A percentile compares a stretch with the other conserved stretches of the same genome.
phyloP scores from a whole-genome alignment of 1,284 basidiomycete genomes.

The Phlebopus sp. region DNA sequence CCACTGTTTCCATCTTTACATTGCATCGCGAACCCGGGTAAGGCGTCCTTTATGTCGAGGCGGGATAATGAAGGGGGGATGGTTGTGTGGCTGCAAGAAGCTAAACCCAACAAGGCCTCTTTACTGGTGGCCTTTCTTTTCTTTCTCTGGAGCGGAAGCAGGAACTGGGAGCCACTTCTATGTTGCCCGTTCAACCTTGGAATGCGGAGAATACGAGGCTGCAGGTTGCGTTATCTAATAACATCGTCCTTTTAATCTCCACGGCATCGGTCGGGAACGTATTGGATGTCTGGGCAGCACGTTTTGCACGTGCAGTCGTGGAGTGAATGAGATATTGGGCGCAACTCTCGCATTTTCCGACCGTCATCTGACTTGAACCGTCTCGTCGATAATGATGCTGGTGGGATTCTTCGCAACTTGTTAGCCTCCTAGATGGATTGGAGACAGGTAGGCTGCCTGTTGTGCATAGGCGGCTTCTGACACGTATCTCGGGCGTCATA shows the following conservation, averaged over 20 bases:
- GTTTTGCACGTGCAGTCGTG: too few species aligned
- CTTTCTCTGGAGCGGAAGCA: neutral
- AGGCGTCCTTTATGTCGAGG: neutral
- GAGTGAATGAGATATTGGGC: too few species aligned
- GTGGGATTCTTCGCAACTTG: too few species aligned
- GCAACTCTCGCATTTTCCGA: too few species aligned
- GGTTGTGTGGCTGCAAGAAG: too few species aligned
- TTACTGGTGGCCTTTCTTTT: neutral
- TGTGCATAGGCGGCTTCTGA: too few species aligned
- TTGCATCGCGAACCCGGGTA: neutral
- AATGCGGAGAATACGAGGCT: constrained; percentile 4
- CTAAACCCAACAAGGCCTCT: too few species aligned
- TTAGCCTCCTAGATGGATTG: constrained; percentile 11
- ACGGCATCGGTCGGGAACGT: neutral
- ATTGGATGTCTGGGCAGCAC: too few species aligned
- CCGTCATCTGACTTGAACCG: too few species aligned
- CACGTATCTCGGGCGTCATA: too few species aligned
- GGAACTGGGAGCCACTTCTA: neutral
- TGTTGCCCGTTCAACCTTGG: neutral
- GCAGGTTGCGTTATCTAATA: constrained; percentile 1
- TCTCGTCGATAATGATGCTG: too few species aligned
- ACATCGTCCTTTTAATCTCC: neutral
- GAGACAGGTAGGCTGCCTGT: too few species aligned
- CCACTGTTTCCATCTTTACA: constrained; percentile 4
- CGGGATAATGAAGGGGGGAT: neutral